Evolutionary conservation across 1,284 basidiomycete genomes (phyloP).

Genomic region (Afroboletus lepidellus): DNA sequence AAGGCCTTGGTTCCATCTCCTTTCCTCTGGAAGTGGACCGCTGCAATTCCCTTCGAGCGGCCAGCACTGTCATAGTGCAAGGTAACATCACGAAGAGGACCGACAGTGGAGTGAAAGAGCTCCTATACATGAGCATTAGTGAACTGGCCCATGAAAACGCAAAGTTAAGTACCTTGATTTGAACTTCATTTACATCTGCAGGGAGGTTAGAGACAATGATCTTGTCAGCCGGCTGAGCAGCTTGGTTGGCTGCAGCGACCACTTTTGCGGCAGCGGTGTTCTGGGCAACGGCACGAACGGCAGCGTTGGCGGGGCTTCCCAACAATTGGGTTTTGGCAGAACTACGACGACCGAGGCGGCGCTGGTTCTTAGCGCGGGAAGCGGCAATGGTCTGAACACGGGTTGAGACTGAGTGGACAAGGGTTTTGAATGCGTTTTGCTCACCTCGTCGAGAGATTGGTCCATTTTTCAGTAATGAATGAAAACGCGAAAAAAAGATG

Average conservation of each 20-base stretch:
- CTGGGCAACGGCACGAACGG: conserved; percentile 49
- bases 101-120: conserved; percentile 89
- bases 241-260: conserved; percentile 35
- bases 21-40: conserved; percentile 82
- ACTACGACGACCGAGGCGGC: conserved; percentile 48
- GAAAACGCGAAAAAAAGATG: not conserved
- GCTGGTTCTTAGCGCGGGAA: conserved; percentile 51
- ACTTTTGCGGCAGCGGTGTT: conserved; percentile 42
- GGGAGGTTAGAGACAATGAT: conserved; percentile 97
- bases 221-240: conserved; percentile 67
- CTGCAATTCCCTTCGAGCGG: conserved; percentile 87
- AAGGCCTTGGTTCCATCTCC: conserved; percentile 93
- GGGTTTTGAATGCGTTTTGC: conserved; percentile 35
- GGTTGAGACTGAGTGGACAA: conserved; percentile 13
- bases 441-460: conserved; percentile 87
- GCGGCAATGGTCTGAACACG: conserved; percentile 65
- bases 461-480: conserved; percentile 56
- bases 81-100: conserved; percentile 79
- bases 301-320: conserved; percentile 49
- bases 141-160: not conserved
- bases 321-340: conserved; percentile 52
- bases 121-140: conserved; percentile 55
- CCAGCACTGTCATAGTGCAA: conserved; percentile 86
- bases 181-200: conserved; percentile 89
- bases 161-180: conserved; percentile 76